phyloP scores from a whole-genome alignment of 345 rosid species.

The Euphorbia tirucalli region DNA sequence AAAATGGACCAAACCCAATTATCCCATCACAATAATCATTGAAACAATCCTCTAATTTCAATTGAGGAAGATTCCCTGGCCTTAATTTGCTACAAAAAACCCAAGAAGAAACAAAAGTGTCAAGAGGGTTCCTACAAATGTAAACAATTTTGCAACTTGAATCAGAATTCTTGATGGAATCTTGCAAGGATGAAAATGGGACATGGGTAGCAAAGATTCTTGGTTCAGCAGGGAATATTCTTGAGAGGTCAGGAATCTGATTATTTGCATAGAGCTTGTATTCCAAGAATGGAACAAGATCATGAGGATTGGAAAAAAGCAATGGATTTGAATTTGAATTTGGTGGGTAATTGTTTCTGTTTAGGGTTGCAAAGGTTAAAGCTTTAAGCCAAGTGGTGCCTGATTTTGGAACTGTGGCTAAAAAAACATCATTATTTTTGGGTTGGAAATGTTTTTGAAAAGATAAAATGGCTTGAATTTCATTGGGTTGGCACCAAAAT shows the following conservation, averaged over 20 bases:
- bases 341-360: conserved; percentile 16
- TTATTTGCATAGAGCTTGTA: conserved; percentile 15
- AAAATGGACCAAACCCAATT: conserved; percentile 33
- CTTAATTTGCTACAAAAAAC: conserved; percentile 13
- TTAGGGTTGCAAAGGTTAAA: conserved; percentile 22
- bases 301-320: conserved; percentile 36
- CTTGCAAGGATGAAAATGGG: conserved; percentile 3
- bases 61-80: conserved; percentile 4
- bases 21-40: conserved; percentile 33
- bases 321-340: conserved; percentile 16
- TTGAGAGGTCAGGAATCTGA: conserved; percentile 7
- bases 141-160: conserved; percentile 17
- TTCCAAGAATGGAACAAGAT: conserved; percentile 41
- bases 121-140: conserved; percentile 30
- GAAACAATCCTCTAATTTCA: conserved; percentile 32
- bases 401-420: conserved; percentile 37
- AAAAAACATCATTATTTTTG: conserved; percentile 24
- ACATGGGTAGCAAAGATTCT: conserved; percentile 19
- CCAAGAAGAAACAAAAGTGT: conserved; percentile 27
- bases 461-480: conserved; percentile 50
- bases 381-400: conserved; percentile 51
- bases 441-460: conserved; percentile 37
- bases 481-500: conserved; percentile 65
- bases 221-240: not conserved
- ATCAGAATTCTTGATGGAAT: conserved; percentile 12